Conservation (phyloP, 73 alveolate species). For the Symbiodinium pilosum region DNA sequence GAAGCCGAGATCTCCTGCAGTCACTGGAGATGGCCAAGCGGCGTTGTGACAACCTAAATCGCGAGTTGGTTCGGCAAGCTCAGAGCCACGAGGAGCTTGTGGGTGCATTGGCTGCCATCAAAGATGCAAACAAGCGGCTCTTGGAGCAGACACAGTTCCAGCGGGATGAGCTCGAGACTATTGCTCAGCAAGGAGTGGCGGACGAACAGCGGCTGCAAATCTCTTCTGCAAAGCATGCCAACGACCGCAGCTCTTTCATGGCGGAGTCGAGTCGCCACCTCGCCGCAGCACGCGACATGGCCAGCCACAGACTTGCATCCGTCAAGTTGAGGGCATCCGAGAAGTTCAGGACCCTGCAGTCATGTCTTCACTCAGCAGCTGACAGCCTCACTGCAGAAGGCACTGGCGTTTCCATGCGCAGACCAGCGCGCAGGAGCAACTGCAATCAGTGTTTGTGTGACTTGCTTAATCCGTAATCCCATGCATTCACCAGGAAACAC, state of each 20-base stretch:
- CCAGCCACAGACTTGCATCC: not conserved
- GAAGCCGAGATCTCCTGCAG: not conserved
- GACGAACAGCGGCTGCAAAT: conserved; percentile 15
- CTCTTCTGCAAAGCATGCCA: not conserved
- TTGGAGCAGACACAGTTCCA: conserved; percentile 57
- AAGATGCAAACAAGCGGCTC: conserved; percentile 53
- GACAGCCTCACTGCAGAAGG: not conserved
- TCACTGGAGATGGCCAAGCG: not conserved
- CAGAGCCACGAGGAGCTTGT: conserved; percentile 70
- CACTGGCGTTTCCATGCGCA: not conserved
- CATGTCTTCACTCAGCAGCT: not conserved
- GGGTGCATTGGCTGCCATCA: conserved; percentile 23
- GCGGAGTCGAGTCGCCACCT: not conserved
- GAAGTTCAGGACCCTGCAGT: not conserved
- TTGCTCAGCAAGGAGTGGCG: not conserved
- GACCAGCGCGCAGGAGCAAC: not conserved
- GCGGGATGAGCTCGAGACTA: not conserved
- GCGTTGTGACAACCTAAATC: conserved; percentile 20
- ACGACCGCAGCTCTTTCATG: not conserved
- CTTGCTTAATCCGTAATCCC: not conserved
- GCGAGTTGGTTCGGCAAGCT: conserved; percentile 67
- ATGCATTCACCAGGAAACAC: not conserved
- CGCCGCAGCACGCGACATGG: conserved; percentile 4
- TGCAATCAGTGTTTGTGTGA: too few species aligned
- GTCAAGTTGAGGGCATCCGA: not conserved